phyloP scores from a whole-genome alignment of 495 filamentous ascomycete genomes.

The Aspergillus ellipticus region DNA sequence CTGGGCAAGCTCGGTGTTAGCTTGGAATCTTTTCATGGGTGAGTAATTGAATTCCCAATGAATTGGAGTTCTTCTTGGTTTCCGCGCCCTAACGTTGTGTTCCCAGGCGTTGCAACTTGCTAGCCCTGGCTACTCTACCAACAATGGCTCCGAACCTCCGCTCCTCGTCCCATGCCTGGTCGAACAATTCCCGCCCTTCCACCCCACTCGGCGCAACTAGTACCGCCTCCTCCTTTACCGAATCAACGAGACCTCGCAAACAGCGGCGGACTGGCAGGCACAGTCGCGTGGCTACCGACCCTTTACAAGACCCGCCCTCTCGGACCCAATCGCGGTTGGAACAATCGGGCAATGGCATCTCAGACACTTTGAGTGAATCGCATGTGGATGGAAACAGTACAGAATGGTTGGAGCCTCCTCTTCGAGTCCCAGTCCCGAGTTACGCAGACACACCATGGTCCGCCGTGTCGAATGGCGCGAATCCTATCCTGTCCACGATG shows the following conservation, averaged over 20 bases:
- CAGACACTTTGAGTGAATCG: slow-evolving; percentile 6
- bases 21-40: slow-evolving; percentile 21
- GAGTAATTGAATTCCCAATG: slow-evolving; percentile 9
- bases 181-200: slow-evolving; percentile 27
- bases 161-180: slow-evolving; percentile 26
- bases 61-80: not conserved
- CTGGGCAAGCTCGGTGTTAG: slow-evolving; percentile 26
- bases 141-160: slow-evolving; percentile 34
- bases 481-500: slow-evolving; percentile 30
- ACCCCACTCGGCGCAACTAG: slow-evolving; percentile 20
- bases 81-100: slow-evolving; percentile 12
- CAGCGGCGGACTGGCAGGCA: slow-evolving; percentile 25
- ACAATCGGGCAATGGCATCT: not conserved
- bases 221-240: slow-evolving; percentile 18
- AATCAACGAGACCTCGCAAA: slow-evolving; percentile 26
- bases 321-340: slow-evolving; percentile 12
- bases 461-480: slow-evolving; percentile 21
- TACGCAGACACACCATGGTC: slow-evolving; percentile 60
- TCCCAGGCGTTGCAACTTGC: slow-evolving; percentile 17
- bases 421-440: slow-evolving; percentile 60
- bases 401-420: slow-evolving; percentile 68
- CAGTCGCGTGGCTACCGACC: slow-evolving; percentile 22
- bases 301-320: slow-evolving; percentile 10
- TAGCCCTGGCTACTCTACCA: slow-evolving; percentile 15
- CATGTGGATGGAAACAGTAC: slow-evolving; percentile 27